Base-by-base conservation (phyloP, 202 grass and related monocot genomes). In the Saccharum hybrid region DNA sequence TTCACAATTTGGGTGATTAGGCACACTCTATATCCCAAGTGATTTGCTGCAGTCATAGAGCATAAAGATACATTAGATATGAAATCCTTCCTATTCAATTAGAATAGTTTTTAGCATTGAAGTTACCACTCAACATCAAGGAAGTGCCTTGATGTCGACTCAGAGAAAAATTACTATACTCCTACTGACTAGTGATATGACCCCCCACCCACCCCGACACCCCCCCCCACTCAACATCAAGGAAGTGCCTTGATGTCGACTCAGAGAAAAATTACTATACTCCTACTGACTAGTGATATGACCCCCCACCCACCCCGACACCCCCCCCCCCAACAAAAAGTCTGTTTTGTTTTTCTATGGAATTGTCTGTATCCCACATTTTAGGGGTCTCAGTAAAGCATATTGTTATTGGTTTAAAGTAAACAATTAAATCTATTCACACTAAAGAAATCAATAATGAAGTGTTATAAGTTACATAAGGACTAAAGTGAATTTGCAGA, bases 381-480 rank as follows among this genome's bases (percentile, higher is more conserved):
- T 85, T 51, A 66, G 57, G 41, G 40, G 33, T 49, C n/a, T 3
- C 4, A 75, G 19, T 80, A 4, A 69, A 16, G 13, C 33, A 10
- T 61, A 0, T 72, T 81, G 15, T 38, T 37, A 19, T 57, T 26
- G 19, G 18, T 57, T 57, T 3, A 21, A 57, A 57, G 19, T 21
- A n/a, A n/a, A 56, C 6, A n/a, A n/a, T n/a, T n/a, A n/a, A 62
- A 62, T 28, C 22, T 12, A 13, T 77, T 60, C 31, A 16, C 14
- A 18, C 16, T 38, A 39, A 39, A 30, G 23, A 57, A 41, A 11
- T 70, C 21, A 67, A 69, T 30, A 2, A 33, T 83, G 37, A 76
- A 88, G 16, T 54, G 39, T 28, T 9, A n/a, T n/a, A n/a, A 41
- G 77, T 26, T 70, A 81, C 71, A 66, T 70, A 10, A 41, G 21